Evolutionary conservation across 306 rosid genomes (phyloP), one percentile per base, ranked within the genome.

Genomic region (Calophaca sinica): DNA sequence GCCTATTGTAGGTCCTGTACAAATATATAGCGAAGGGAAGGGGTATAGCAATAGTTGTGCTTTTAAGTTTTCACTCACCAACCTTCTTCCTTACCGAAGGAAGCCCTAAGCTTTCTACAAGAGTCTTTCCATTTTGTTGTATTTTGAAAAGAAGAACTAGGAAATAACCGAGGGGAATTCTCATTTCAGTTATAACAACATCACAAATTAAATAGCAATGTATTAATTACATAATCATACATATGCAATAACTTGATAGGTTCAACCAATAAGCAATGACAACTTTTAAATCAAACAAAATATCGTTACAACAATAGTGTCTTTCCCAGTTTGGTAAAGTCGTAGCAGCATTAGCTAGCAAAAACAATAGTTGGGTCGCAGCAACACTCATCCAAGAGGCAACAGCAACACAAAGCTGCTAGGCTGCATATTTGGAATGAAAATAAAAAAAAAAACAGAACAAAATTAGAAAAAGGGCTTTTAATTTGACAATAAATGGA

Each of bases 381-480:
- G 84, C 97, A 91, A 20, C 97, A 91, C 72, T 89, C 97, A 45
- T 91, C 94, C 83, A 91, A 20, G 26, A 89, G 88, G 75, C 94
- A 91, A 55, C 97, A 91, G 58, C 97, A 91, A 73, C 94, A 91
- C 60, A 91, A 63, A 62, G 97, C 97, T 66, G 97, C 94, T 64
- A 91, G 74, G 82, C 94, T 89, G 90, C 82, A 87, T 11, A 76
- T 45, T 58, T 13, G 9, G 4, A 49, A 44, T 4, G 10, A 7
- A 29, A 29, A 32, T 26, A 55, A 72, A 42, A 51, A 20, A 20
- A 20, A 55, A 72, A 42, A 51, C 8, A 15, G 38, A 44, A 42
- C 9, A 2, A 36, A 77, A 42, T 39, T 51, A 72, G 36, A 28
- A 13, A 0, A 14, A 38, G 5, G 38, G 60, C 12, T 9, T 42